Evolutionary conservation across 2,329 filamentous ascomycete species (phyloP).

Genomic region (Diaporthe vaccinii): DNA sequence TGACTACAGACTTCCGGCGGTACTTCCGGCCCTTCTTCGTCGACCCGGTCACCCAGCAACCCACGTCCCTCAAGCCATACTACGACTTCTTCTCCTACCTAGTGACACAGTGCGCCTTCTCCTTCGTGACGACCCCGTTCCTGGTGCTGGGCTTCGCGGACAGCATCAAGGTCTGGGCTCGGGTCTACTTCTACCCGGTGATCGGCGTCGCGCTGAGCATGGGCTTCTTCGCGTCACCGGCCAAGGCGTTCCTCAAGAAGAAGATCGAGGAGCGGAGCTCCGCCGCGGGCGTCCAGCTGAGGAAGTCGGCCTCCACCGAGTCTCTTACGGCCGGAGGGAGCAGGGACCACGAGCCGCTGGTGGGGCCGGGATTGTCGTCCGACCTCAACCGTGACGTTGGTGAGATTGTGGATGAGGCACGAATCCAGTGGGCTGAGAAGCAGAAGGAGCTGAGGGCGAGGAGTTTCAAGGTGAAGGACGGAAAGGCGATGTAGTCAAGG

Average conservation of each 20-base stretch:
- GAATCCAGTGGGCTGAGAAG: slow-evolving; percentile 76
- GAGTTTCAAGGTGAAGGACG: slow-evolving; percentile 26
- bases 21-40: slow-evolving; percentile 94
- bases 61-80: slow-evolving; percentile 81
- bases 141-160: slow-evolving; percentile 81
- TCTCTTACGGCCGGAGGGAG: slow-evolving; percentile 56
- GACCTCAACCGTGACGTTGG: slow-evolving; percentile 83
- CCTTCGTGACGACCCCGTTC: slow-evolving; percentile 88
- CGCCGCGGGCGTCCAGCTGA: slow-evolving; percentile 56
- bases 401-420: slow-evolving; percentile 82
- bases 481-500: slow-evolving; percentile 17
- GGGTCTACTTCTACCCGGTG: slow-evolving; percentile 90
- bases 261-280: slow-evolving; percentile 70
- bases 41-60: slow-evolving; percentile 77
- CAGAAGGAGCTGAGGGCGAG: slow-evolving; percentile 47
- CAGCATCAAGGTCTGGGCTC: slow-evolving; percentile 82
- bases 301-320: slow-evolving; percentile 64
- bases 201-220: slow-evolving; percentile 75
- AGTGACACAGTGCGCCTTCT: slow-evolving; percentile 84
- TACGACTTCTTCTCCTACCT: slow-evolving; percentile 86
- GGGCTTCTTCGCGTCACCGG: slow-evolving; percentile 84
- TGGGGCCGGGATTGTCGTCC: slow-evolving; percentile 86
- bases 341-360: slow-evolving; percentile 68
- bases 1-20: slow-evolving; percentile 81
- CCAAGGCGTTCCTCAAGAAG: slow-evolving; percentile 71